Base-by-base conservation (phyloP, 1,139 yeast species). In the Yamadazyma sp. region DNA sequence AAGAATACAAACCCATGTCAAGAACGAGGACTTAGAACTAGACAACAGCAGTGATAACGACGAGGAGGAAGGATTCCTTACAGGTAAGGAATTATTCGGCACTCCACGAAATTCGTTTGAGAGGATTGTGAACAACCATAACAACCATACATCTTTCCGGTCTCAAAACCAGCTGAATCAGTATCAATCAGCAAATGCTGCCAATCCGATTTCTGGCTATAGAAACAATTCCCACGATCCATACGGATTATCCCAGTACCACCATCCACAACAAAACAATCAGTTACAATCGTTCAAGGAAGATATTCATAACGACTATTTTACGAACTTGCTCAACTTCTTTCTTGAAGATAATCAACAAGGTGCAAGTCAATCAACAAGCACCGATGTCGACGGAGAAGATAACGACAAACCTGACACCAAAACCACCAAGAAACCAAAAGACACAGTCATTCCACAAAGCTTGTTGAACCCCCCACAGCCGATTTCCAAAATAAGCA, bases 401-500 rank as follows among this genome's bases (percentile, higher is more conserved):
- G 33, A 23, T n/a, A 38, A 35, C n/a, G 38, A 38, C 8, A 18
- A 18, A 8, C 8, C 21, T 18, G 21, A 18, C 6, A 9, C 17
- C 27, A 44, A 38, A 7, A 32, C 39, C 32, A 40, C 45, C 22
- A 54, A 53, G 37, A 47, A 46, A 37, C 47, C 51, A 34, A 43
- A 48, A 18, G 49, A 46, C 35, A 45, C 45, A 2, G 42, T 46
- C 29, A 55, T 69, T 7, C 74, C 75, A 1, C 64, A 62, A 29
- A 53, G 52, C 33, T 52, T 71, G 26, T 43, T 62, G 23, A 56
- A 55, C 29, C 76, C 76, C 2, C 77, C 76, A 0, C 65, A 62
- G 39, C 76, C 76, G 9, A 50, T 67, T 6, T 50, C 65, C 17
- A 66, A 70, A 20, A 65, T 86, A 31, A 76, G 80, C 46, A 73